A percentile compares a stretch with the other conserved stretches of the same genome.
These are phyloP conservation scores for Colletotrichum falcatum DNA, from an alignment of 2,329 filamentous ascomycete genomes.

Conservation along the genomic window DNA sequence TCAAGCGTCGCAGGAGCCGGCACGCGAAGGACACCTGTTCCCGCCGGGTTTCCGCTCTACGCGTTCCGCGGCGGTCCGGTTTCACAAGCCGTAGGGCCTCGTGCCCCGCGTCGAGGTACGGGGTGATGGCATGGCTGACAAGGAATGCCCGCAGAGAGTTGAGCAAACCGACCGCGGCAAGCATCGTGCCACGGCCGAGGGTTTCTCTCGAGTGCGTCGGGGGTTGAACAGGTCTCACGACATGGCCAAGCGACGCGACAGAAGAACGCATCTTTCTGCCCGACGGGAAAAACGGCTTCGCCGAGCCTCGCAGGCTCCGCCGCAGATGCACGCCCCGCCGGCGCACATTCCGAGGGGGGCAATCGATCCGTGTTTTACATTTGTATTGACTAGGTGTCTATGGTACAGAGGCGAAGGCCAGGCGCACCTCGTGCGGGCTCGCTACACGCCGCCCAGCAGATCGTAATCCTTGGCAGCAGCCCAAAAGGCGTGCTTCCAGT, in stretches of 20 bases:
- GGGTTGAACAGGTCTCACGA: background rate
- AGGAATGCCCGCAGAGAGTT: background rate
- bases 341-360: background rate
- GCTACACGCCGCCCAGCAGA: constrained; percentile 48
- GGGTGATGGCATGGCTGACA: no score
- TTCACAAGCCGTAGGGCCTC: no score
- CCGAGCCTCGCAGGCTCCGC: background rate
- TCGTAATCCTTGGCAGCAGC: constrained; percentile 56
- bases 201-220: background rate
- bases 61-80: no score
- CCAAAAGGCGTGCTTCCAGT: constrained; percentile 65
- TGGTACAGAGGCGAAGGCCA: background rate
- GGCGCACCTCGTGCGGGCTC: background rate
- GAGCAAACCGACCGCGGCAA: background rate
- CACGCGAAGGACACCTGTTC: no score
- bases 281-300: background rate
- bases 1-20: background rate
- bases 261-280: background rate
- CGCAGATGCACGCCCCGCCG: background rate
- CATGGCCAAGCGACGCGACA: background rate
- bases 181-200: background rate
- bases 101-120: no score
- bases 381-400: background rate
- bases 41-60: background rate
- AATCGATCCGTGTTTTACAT: background rate